These are phyloP conservation scores for Xeromyces bisporus DNA, from an alignment of 495 filamentous ascomycete species.

Conservation along the genomic window DNA sequence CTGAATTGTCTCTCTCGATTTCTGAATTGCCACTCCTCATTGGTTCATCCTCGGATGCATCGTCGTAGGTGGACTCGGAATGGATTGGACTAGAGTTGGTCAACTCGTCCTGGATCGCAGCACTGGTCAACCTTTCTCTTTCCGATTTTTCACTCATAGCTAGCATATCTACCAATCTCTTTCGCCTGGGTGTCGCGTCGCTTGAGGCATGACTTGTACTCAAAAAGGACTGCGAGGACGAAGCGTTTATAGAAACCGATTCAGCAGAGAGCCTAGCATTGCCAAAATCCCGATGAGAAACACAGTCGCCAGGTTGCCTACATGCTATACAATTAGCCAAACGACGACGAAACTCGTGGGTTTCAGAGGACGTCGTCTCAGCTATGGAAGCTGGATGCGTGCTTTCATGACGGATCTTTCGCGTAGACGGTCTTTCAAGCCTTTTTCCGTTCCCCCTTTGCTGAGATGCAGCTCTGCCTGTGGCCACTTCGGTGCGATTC, in stretches of 20 bases:
- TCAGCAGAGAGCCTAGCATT: too few relatives aligned
- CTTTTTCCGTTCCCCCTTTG: too few relatives aligned
- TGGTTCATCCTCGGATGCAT: neutral
- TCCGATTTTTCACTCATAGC: conserved; percentile 2
- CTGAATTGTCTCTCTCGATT: neutral
- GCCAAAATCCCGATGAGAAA: neutral
- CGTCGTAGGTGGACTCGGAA: neutral
- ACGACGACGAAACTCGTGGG: neutral
- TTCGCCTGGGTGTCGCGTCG: conserved; percentile 10
- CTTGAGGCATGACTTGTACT: neutral
- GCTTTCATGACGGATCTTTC: neutral
- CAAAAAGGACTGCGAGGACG: neutral
- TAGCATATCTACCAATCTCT: conserved; percentile 23
- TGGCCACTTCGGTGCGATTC: neutral
- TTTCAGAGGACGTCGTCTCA: neutral
- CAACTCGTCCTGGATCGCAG: neutral
- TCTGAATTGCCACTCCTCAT: neutral
- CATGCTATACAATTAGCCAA: neutral
- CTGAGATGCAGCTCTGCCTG: neutral
- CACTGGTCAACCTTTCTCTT: conserved; percentile 1
- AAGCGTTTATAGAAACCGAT: neutral
- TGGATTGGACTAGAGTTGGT: neutral
- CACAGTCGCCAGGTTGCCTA: neutral
- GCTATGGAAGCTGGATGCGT: neutral
- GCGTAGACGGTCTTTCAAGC: too few relatives aligned